Conservation (phyloP, 169 alveolate genomes). For the Pseudocohnilembus persalinus region DNA sequence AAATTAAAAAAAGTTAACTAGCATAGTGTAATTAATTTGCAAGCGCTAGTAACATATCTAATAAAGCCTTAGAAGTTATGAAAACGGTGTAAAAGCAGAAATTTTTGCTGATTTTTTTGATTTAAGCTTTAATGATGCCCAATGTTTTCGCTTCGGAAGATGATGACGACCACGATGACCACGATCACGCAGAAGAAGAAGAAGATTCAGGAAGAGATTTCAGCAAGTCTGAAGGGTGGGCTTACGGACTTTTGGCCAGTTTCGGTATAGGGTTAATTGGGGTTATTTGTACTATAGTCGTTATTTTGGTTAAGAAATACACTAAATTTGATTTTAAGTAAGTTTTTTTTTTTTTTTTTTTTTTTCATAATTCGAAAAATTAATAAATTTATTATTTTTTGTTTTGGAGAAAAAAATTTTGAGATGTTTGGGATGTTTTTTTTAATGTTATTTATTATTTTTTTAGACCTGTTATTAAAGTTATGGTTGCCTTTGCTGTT, state of each 20-base stretch:
- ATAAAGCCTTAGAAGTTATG: no score
- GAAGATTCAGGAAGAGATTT: background rate
- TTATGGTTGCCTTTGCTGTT: slow-evolving; percentile 27
- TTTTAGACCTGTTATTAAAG: slow-evolving; percentile 12
- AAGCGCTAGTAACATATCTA: no score
- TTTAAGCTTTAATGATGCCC: no score
- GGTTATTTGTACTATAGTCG: slow-evolving; percentile 18
- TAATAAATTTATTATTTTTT: no score
- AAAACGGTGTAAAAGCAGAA: no score
- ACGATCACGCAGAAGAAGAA: background rate
- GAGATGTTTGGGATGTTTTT: no score
- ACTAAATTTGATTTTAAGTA: slow-evolving; percentile 1
- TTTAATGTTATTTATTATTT: background rate
- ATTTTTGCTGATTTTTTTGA: no score
- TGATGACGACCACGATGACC: background rate
- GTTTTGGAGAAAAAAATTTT: no score
- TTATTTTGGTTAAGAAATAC: slow-evolving; percentile 7
- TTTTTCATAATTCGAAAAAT: no score
- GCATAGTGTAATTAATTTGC: no score
- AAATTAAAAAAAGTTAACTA: no score
- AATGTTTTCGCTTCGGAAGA: background rate
- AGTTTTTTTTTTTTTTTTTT: no score
- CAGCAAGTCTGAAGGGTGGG: slow-evolving; percentile 17
- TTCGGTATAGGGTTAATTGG: slow-evolving; percentile 26
- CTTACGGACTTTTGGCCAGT: slow-evolving; percentile 22